Base-by-base conservation (phyloP, 1,139 yeast genomes). In the Suhomyces bokatorum region DNA sequence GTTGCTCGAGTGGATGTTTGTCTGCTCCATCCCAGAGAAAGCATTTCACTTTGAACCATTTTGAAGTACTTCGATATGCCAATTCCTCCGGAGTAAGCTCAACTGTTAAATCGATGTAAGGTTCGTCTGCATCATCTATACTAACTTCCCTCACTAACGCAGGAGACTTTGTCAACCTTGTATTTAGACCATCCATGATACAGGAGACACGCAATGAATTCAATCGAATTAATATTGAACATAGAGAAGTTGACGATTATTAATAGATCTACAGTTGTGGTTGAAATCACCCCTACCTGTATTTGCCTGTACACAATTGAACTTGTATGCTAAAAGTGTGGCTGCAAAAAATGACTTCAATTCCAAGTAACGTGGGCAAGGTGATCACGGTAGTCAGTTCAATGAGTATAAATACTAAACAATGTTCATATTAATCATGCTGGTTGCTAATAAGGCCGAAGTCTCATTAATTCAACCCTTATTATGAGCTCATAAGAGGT, bases 1-100 rank as follows among this genome's bases (percentile, higher is more conserved):
- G 43, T 37, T 57, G 61, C 37, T 59, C 62, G 16, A 44, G 42
- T 20, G 61, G 71, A 50, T 75, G 78, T 55, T 75, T 77, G 42
- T 73, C 80, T 13, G 65, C 57, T 3, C 78, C 73, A 54, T 78
- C 83, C 73, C 83, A 74, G 33, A 80, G 50, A 39, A 71, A 70
- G 20, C 49, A 53, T 42, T 56, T 63, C 22, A 70, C 31, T 37
- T 59, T 62, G 47, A 57, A 71, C 58, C 60, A 54, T 26, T 38
- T 39, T 3, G 65, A 54, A 0, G 53, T 58, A 26, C 58, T 43
- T 35, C 71, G 52, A 40, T 57, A 51, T 3, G 44, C 52, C 4
- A 58, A 27, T 44, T 66, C 67, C 44, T 69, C 75, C 1, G 63
- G 60, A 2, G 70, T 57, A 27, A 69, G 52, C 22, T 62, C 45